phyloP scores from a whole-genome alignment of 306 rosid genomes.

The Vicia sativa region DNA sequence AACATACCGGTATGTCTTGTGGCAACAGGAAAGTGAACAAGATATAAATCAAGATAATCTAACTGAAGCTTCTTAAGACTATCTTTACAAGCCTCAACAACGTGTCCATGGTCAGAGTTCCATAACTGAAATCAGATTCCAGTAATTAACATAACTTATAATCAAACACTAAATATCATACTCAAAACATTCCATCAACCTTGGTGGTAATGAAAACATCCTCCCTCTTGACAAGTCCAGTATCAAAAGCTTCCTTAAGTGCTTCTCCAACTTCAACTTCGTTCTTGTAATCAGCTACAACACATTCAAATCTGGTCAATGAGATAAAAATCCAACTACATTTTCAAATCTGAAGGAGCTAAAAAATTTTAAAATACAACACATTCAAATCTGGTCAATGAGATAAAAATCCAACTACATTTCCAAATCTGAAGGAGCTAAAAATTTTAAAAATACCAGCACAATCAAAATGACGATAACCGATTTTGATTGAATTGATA shows the following conservation, averaged over 20 bases:
- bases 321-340: not conserved
- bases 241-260: slow-evolving; percentile 66
- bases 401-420: too few relatives aligned
- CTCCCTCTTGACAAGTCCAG: slow-evolving; percentile 83
- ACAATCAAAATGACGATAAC: slow-evolving; percentile 89
- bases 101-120: slow-evolving; percentile 98
- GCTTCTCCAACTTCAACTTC: slow-evolving; percentile 89
- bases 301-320: slow-evolving; percentile 17
- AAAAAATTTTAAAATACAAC: too few relatives aligned
- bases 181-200: slow-evolving; percentile 39
- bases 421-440: not conserved
- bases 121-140: slow-evolving; percentile 71
- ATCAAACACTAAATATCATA: slow-evolving; percentile 22
- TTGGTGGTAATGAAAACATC: slow-evolving; percentile 87
- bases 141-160: slow-evolving; percentile 15
- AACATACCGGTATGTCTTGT: slow-evolving; percentile 68
- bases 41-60: slow-evolving; percentile 81
- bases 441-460: slow-evolving; percentile 81
- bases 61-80: slow-evolving; percentile 83
- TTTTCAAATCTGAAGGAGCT: too few relatives aligned
- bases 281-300: slow-evolving; percentile 77
- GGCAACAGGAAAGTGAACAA: slow-evolving; percentile 86
- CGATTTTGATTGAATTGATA: slow-evolving; percentile 71
- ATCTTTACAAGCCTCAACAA: slow-evolving; percentile 82
- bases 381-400: too few relatives aligned